Base-by-base conservation (phyloP, 495 filamentous ascomycete genomes). In the Penicillium coprophilum region DNA sequence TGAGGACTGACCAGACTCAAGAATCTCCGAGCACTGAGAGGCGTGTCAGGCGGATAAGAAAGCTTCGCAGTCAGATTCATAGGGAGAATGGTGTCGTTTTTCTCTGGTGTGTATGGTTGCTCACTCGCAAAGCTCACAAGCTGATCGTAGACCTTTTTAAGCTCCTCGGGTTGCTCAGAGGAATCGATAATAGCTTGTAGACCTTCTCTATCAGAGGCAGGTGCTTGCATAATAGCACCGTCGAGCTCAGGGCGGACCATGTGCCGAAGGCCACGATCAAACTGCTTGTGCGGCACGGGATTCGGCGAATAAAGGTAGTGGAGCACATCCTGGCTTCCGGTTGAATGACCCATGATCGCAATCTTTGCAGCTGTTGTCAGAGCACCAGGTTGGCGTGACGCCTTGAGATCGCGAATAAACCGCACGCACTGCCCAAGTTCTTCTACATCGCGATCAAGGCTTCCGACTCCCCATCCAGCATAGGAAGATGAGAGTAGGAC, bases 341-440 rank as follows among this genome's bases (percentile, higher is more conserved):
- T 90, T 2, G 87, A 92, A 60, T 96, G 91, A 10, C 94, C 94
- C 81, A 98, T 84, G 11, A 97, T 68, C 9, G 93, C 86, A n/a
- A 96, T 75, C 64, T 87, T 90, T 11, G 75, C 67, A 10, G 65
- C 71, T 9, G 70, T 70, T 13, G 72, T 56, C n/a, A 67, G 68
- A 7, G 67, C 61, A 0, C 67, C 63, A 5, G 67, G 58, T 38
- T 68, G 43, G 11, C 48, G 61, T 46, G 47, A 46, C 1, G 58
- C 60, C 41, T 72, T 74, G 55, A 63, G 67, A n/a, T 67, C 62
- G 3, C 77, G 77, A 47, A 96, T 82, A 64, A 92, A 92, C 19
- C 76, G 66, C n/a, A 96, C 87, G 48, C 88, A 80, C 20, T 82
- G 71, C 0, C 77, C 80, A 43, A 96, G 80, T 68, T 98, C 91